phyloP scores from a whole-genome alignment of 129 eudicot species.

The Kitagawia praeruptora region DNA sequence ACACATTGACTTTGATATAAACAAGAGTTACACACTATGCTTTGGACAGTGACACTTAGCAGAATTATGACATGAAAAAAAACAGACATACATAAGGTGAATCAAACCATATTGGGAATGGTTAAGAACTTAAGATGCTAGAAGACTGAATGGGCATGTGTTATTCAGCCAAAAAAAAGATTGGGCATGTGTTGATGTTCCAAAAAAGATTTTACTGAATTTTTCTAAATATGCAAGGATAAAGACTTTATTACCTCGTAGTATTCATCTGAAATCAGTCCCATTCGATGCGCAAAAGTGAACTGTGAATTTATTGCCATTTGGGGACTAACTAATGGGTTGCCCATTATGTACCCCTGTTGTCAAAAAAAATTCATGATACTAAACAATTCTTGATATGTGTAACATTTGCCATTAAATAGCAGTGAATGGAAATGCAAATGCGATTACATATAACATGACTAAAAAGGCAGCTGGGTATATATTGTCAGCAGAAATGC shows the following conservation, averaged over 20 bases:
- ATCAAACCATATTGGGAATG: not conserved
- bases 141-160: not conserved
- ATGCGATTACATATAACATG: not conserved
- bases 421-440: not conserved
- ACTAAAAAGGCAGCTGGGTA: no score
- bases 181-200: no score
- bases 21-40: no score
- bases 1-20: no score
- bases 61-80: no score
- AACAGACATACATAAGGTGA: no score
- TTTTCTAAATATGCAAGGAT: not conserved
- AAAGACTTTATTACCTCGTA: constrained; percentile 16
- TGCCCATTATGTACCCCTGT: constrained; percentile 33
- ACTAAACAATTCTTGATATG: not conserved
- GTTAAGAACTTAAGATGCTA: not conserved
- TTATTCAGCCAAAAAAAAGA: no score
- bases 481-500: no score
- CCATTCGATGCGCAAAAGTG: constrained; percentile 28
- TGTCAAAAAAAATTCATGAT: not conserved
- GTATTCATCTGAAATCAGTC: constrained; percentile 26
- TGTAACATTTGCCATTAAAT: constrained; percentile 14
- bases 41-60: no score
- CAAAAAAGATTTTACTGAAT: not conserved
- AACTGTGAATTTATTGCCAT: constrained; percentile 4
- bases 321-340: constrained; percentile 9